Base-by-base conservation (phyloP, 306 rosid species). In the Parietaria judaica region DNA sequence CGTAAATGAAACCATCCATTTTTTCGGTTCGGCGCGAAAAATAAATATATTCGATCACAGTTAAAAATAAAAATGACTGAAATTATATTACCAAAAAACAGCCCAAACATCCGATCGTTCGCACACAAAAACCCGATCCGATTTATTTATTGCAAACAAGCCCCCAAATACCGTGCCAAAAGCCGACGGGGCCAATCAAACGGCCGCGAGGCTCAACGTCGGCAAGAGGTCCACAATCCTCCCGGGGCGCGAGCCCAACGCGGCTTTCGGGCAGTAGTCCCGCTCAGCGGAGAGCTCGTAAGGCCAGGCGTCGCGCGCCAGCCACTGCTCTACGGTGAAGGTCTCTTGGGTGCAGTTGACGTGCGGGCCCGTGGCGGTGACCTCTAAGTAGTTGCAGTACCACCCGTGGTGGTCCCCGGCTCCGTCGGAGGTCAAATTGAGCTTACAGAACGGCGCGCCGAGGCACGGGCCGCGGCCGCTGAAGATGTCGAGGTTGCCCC, bases 401-500 rank as follows among this genome's bases (percentile, higher is more conserved):
- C 98, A 91, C 0, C 98, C 98, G 61, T 91, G 98, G 69, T 84
- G 80, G 3, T 72, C 1, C 1, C 95, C 88, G 11, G 81, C 45
- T 0, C 98, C 98, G 70, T 88, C 92, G 1, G 98, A 88, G 2
- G 95, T 88, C 2, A 91, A 78, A 54, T 86, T 91, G 15, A 86
- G 72, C 9, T 80, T 83, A 75, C 98, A 91, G 43, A 87, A 72
- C 7, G 92, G 86, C 7, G 61, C 75, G 13, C 65, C 10, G 6
- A 91, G 67, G 64, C 98, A 88, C 1, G 88, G 88, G 1, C 78
- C 96, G 1, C 80, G 71, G 17, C 90, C 92, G 60, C 96, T 85
- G 68, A 91, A 91, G 61, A 87, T 88, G 73, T 91, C 96, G 8
- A 91, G 80, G 75, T 91, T 88, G 56, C 96, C 88, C 36, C 98